Evolutionary conservation across 1,139 yeast species (phyloP).

Genomic region (Scheffersomyces illinoinensis): DNA sequence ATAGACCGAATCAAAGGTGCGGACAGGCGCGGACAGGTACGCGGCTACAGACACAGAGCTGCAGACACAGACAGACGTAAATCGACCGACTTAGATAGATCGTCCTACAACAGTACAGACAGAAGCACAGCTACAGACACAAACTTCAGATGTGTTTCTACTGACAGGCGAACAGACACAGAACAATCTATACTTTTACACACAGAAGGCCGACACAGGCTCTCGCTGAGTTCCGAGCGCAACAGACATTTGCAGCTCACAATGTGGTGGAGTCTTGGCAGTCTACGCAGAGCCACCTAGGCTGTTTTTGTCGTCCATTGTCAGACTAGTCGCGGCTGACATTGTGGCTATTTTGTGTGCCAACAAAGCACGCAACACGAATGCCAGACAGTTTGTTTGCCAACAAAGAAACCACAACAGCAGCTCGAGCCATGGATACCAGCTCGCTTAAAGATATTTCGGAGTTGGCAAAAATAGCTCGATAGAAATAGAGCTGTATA

Average conservation of each 20-base stretch:
- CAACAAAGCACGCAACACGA: neutral
- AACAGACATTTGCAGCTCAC: neutral
- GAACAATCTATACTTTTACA: neutral
- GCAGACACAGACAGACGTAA: neutral
- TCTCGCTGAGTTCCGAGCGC: neutral
- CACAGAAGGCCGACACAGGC: neutral
- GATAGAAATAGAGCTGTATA: neutral
- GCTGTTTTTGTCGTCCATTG: neutral
- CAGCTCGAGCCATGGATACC: too few species aligned
- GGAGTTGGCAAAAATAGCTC: too few species aligned
- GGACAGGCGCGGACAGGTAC: neutral
- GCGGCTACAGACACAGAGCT: neutral
- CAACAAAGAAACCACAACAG: too few species aligned
- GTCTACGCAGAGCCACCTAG: neutral
- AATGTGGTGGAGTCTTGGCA: neutral
- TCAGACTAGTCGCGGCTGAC: too few species aligned
- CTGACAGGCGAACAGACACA: neutral
- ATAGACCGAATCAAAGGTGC: neutral
- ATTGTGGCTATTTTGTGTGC: neutral
- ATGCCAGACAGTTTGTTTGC: too few species aligned
- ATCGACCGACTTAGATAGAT: too few species aligned
- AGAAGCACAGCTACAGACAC: neutral
- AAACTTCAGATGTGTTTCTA: neutral
- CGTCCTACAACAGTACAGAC: too few species aligned
- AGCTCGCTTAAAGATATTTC: too few species aligned